These are phyloP conservation scores for Pistacia vera DNA, from an alignment of 345 rosid species.

Conservation along the genomic window DNA sequence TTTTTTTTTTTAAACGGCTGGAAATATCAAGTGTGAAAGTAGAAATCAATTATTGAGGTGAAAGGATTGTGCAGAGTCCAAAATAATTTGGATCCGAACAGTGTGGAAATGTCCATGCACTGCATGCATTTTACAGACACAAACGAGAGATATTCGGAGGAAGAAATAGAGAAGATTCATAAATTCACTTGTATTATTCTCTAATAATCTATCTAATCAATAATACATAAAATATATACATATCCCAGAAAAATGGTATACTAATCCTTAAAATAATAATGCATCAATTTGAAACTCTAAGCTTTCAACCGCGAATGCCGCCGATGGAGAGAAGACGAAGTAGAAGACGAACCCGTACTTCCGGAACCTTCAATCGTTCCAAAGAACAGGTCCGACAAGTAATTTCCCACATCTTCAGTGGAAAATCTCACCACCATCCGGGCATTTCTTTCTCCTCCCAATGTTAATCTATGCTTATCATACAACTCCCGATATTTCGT, in stretches of 20 bases:
- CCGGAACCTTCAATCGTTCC: conserved; percentile 16
- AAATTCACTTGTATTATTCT: too few species aligned
- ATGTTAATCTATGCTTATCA: conserved; percentile 33
- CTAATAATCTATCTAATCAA: too few species aligned
- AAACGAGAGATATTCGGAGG: too few species aligned
- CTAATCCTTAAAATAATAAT: background rate
- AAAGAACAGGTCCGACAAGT: conserved; percentile 49
- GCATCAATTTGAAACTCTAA: background rate
- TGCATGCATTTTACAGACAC: too few species aligned
- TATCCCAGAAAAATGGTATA: background rate
- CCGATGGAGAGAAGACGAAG: conserved; percentile 20
- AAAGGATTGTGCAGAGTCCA: too few species aligned
- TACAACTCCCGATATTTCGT: conserved; percentile 57
- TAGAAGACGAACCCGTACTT: background rate
- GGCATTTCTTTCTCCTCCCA: background rate
- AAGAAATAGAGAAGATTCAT: too few species aligned
- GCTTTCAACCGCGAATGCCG: conserved; percentile 4
- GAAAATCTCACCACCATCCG: conserved; percentile 39
- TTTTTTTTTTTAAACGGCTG: too few species aligned
- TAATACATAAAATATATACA: too few species aligned
- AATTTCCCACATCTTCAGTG: conserved; percentile 58
- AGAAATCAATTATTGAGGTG: too few species aligned
- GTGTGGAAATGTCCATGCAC: too few species aligned
- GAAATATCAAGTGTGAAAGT: too few species aligned
- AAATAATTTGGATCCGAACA: too few species aligned